A percentile compares a stretch with the other conserved stretches of the same genome.
Evolutionary conservation across 129 eudicot genomes (phyloP).

Genomic region (Tagetes erecta): DNA sequence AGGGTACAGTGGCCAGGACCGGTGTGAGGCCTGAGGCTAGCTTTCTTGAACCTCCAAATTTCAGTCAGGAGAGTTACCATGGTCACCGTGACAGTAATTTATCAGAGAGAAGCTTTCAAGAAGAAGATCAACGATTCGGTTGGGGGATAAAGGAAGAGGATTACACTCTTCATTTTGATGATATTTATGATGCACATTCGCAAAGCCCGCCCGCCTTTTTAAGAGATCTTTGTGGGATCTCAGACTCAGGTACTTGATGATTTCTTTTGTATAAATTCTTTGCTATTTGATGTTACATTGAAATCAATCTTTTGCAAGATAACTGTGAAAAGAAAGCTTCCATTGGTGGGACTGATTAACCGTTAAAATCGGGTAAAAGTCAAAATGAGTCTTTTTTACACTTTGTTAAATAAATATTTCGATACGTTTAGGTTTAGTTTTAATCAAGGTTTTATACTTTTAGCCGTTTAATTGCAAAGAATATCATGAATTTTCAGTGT

Average conservation of each 20-base stretch:
- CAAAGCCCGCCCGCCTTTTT: slow-evolving; percentile 40
- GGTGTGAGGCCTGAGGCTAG: slow-evolving; percentile 56
- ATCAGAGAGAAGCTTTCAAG: slow-evolving; percentile 56
- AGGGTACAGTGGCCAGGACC: slow-evolving; percentile 30
- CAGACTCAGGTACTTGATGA: not conserved
- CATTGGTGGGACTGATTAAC: not conserved
- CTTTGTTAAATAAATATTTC: too few relatives aligned
- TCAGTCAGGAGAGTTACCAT: slow-evolving; percentile 25
- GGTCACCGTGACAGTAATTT: slow-evolving; percentile 36
- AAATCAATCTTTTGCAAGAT: not conserved
- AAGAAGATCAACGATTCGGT: slow-evolving; percentile 41
- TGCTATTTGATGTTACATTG: not conserved
- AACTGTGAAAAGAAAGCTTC: too few relatives aligned
- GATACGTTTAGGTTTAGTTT: too few relatives aligned
- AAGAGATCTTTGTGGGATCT: slow-evolving; percentile 31
- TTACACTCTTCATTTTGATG: slow-evolving; percentile 74
- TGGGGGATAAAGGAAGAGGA: slow-evolving; percentile 53
- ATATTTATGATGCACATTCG: slow-evolving; percentile 50
- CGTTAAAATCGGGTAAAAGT: not conserved
- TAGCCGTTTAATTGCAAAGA: too few relatives aligned
- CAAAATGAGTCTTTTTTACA: not conserved
- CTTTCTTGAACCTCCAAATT: slow-evolving; percentile 81
- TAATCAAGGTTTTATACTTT: too few relatives aligned
- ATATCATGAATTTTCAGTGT: too few relatives aligned
- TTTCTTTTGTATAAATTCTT: not conserved